Evolutionary conservation across 2,329 filamentous ascomycete genomes (phyloP).

Genomic region (Xylariaceae sp.): DNA sequence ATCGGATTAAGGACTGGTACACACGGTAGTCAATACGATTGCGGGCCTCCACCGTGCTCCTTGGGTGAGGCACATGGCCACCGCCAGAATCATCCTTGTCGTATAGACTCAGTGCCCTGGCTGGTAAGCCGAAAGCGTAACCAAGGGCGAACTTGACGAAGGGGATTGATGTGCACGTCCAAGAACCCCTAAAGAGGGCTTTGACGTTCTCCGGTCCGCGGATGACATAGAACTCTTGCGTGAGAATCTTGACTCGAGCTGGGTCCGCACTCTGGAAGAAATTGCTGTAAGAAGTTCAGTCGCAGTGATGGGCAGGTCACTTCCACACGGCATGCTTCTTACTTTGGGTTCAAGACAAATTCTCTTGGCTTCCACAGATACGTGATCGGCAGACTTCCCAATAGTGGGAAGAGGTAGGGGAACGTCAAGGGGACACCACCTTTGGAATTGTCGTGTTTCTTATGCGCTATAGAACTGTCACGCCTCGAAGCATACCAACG

Average conservation of each 20-base stretch:
- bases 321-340: conserved; percentile 10
- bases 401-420: conserved; percentile 28
- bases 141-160: conserved; percentile 36
- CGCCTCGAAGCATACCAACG: conserved; percentile 13
- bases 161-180: conserved; percentile 31
- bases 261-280: conserved; percentile 30
- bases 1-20: conserved; percentile 21
- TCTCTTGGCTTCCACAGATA: conserved; percentile 29
- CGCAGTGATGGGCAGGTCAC: background rate
- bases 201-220: conserved; percentile 30
- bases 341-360: conserved; percentile 28
- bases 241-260: conserved; percentile 29
- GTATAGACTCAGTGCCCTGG: conserved; percentile 29
- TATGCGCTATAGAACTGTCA: background rate
- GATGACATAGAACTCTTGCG: conserved; percentile 30
- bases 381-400: conserved; percentile 28
- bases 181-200: conserved; percentile 31
- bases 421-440: conserved; percentile 24
- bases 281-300: conserved; percentile 22
- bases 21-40: conserved; percentile 31
- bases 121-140: conserved; percentile 33
- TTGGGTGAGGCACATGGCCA: conserved; percentile 21
- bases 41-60: conserved; percentile 23
- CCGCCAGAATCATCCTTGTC: conserved; percentile 35
- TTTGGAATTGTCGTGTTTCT: conserved; percentile 13